Conservation (phyloP, 1,284 basidiomycete species). For the Cryptococcus deneoformans region DNA sequence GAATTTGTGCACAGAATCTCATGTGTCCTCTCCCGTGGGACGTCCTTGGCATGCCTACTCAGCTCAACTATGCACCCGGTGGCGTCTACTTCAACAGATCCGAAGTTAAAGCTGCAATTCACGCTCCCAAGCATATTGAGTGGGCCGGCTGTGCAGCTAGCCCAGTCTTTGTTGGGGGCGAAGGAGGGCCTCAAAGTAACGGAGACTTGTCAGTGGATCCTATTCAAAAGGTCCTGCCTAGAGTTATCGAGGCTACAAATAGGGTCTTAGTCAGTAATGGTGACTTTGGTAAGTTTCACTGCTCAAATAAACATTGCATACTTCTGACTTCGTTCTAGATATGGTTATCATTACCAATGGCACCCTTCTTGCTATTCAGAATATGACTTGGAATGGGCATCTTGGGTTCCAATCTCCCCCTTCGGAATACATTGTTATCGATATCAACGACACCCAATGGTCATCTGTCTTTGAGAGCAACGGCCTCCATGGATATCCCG, state of each 20-base stretch:
- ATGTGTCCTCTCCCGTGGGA: conserved; percentile 64
- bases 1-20: conserved; percentile 7
- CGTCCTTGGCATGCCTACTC: conserved; percentile 68
- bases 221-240: conserved; percentile 20
- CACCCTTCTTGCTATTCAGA: conserved; percentile 36
- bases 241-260: conserved; percentile 60
- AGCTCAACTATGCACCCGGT: conserved; percentile 22
- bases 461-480: conserved; percentile 4
- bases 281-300: conserved; percentile 21
- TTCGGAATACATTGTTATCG: conserved; percentile 7
- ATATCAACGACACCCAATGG: conserved; percentile 6
- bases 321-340: conserved; percentile 9
- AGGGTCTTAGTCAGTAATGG: conserved; percentile 69
- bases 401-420: conserved; percentile 23
- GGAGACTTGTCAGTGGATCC: conserved; percentile 62
- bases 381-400: conserved; percentile 37
- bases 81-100: conserved; percentile 60
- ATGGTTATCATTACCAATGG: conserved; percentile 30
- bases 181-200: conserved; percentile 26
- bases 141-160: conserved; percentile 65
- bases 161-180: conserved; percentile 53
- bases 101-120: conserved; percentile 66
- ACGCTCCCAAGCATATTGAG: conserved; percentile 60
- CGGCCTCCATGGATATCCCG: neutral
- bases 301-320: too few species aligned